Evolutionary conservation across 2,329 filamentous ascomycete genomes (phyloP).

Genomic region (Fonsecaea monophora): DNA sequence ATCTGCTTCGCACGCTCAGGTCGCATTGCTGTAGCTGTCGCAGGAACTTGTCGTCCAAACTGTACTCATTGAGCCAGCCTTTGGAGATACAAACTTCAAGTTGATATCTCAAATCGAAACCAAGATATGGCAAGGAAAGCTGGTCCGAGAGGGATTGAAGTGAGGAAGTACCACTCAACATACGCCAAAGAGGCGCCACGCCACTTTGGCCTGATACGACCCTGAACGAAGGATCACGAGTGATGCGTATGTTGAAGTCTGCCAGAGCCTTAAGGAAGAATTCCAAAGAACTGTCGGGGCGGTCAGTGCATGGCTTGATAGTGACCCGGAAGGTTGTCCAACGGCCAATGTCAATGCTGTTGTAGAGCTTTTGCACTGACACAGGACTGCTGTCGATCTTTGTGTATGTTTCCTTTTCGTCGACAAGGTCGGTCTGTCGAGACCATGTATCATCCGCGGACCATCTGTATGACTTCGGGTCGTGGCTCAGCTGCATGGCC

Average conservation of each 20-base stretch:
- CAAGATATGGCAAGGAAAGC: constrained; percentile 51
- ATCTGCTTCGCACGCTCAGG: constrained; percentile 65
- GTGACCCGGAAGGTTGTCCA: constrained; percentile 67
- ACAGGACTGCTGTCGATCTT: constrained; percentile 46
- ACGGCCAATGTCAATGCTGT: constrained; percentile 68
- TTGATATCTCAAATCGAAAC: constrained; percentile 82
- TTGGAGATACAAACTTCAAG: constrained; percentile 92
- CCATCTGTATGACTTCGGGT: constrained; percentile 56
- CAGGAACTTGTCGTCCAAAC: constrained; percentile 72
- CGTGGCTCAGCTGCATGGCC: constrained; percentile 49
- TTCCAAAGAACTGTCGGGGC: constrained; percentile 1
- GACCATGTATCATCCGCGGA: constrained; percentile 65
- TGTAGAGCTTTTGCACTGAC: constrained; percentile 56
- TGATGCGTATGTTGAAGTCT: constrained; percentile 74
- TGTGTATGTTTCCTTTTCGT: constrained; percentile 48
- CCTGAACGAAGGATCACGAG: constrained; percentile 53
- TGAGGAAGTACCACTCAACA: constrained; percentile 46
- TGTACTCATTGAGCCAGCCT: constrained; percentile 76
- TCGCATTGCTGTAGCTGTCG: constrained; percentile 57
- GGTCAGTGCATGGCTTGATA: constrained; percentile 45
- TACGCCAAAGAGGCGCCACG: constrained; percentile 45
- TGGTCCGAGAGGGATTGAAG: constrained; percentile 30
- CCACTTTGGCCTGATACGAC: constrained; percentile 53
- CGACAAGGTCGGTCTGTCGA: constrained; percentile 69
- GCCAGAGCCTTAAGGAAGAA: constrained; percentile 59